Base-by-base conservation (phyloP, 2,329 filamentous ascomycete species). In the Fusarium secorum region DNA sequence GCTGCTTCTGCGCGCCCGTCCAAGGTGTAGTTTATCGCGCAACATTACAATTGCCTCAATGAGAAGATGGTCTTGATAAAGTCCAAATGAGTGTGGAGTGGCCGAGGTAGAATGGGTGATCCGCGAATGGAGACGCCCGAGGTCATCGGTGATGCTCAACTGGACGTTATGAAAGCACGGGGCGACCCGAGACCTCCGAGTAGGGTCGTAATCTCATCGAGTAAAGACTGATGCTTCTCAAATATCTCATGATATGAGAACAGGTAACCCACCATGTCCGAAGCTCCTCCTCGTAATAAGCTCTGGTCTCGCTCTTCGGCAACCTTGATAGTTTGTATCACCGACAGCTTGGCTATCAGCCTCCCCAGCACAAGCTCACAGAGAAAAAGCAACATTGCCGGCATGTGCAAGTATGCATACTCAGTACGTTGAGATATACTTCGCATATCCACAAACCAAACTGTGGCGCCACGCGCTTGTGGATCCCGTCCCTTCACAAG, bases 381-480 rank as follows among this genome's bases (percentile, higher is more conserved):
- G 35, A 15, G 28, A 20, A 42, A 49, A 71, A 52, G 26, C 45
- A 64, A 60, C 51, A 51, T 58, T 49, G 39, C 59, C 51, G 61
- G 53, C 49, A 54, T 56, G 33, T 70, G 64, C 52, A 74, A 66
- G 67, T 49, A 62, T 52, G 48, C 63, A 63, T 58, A 30, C 42
- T 45, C 42, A 28, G 42, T 42, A 67, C 58, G 59, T 68, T 46
- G 49, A 56, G 54, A 61, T 67, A 70, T 64, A 65, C 58, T 51
- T 64, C 46, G 49, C 53, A 60, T 68, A 64, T 56, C 71, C 66
- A 73, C 68, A 69, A 62, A 28, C 45, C 58, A 59, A 68, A 66
- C 38, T 64, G 55, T 63, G 60, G 71, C 68, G 72, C 74, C 70
- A 72, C 65, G 64, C 58, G 68, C 70, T 60, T 72, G 73, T 75